These are phyloP conservation scores for Beauveria medogensis DNA, from an alignment of 2,329 filamentous ascomycete species.

Conservation along the genomic window DNA sequence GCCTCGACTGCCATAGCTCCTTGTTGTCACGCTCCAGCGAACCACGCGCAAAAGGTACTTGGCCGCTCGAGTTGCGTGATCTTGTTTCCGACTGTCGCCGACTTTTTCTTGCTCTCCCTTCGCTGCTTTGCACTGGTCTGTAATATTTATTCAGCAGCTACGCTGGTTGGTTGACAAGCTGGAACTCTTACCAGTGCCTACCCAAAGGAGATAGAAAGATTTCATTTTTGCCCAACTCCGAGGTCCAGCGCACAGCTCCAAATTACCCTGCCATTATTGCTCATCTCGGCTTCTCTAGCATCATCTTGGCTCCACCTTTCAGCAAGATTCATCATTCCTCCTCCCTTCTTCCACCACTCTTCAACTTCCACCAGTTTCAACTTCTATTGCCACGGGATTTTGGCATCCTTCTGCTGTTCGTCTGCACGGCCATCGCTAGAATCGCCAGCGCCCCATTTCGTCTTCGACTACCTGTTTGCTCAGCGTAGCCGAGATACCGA, in stretches of 20 bases:
- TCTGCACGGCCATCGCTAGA: neutral
- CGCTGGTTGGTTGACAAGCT: neutral
- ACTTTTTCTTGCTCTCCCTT: neutral
- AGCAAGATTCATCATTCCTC: neutral
- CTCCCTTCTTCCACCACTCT: neutral
- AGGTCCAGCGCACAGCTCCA: neutral
- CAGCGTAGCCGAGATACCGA: neutral
- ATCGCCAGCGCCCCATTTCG: neutral
- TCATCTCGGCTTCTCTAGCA: slow-evolving; percentile 1
- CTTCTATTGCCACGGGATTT: neutral
- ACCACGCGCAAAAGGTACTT: neutral
- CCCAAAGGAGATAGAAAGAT: neutral
- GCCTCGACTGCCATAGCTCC: neutral
- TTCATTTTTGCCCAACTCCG: neutral
- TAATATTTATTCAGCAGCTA: neutral
- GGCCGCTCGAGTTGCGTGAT: neutral
- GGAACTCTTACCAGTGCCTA: neutral
- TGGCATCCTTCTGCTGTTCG: neutral
- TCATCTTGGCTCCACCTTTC: slow-evolving; percentile 6
- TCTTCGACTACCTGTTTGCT: slow-evolving; percentile 2
- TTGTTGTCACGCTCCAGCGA: neutral
- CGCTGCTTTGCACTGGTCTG: neutral
- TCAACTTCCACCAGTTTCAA: neutral
- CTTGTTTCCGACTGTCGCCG: slow-evolving; percentile 3
- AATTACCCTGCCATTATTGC: neutral